Evolutionary conservation across 306 rosid genomes (phyloP).

Genomic region (Crotalaria pallida): DNA sequence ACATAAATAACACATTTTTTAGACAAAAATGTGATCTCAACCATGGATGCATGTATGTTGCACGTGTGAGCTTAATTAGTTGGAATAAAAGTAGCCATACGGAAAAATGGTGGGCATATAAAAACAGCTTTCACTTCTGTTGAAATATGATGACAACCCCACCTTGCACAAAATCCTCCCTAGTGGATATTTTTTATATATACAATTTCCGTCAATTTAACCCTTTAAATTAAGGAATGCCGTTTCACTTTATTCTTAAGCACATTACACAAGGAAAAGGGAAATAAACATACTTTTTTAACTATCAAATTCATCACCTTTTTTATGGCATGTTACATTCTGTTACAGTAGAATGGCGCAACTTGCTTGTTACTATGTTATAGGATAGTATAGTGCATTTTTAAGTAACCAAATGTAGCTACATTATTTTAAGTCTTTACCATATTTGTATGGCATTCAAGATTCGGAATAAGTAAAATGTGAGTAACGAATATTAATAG

Average conservation of each 20-base stretch:
- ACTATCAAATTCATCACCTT: background rate
- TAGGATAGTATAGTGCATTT: background rate
- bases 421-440: background rate
- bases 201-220: background rate
- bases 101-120: constrained; percentile 22
- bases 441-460: constrained; percentile 4
- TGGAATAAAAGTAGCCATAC: background rate
- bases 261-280: background rate
- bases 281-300: background rate
- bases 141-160: constrained; percentile 24
- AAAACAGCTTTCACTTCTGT: constrained; percentile 31
- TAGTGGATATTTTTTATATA: constrained; percentile 9
- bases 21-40: no score
- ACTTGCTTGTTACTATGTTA: constrained; percentile 2
- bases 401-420: background rate
- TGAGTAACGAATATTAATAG: background rate
- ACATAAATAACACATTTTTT: no score
- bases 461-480: constrained; percentile 4
- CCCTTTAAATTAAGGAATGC: background rate
- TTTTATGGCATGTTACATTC: background rate
- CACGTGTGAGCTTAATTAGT: background rate
- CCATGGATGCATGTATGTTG: no score
- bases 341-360: background rate
- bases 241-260: constrained; percentile 24
- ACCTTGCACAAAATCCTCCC: constrained; percentile 9